Base-by-base conservation (phyloP, 441 rosid genomes). In the Mallotus japonicus region DNA sequence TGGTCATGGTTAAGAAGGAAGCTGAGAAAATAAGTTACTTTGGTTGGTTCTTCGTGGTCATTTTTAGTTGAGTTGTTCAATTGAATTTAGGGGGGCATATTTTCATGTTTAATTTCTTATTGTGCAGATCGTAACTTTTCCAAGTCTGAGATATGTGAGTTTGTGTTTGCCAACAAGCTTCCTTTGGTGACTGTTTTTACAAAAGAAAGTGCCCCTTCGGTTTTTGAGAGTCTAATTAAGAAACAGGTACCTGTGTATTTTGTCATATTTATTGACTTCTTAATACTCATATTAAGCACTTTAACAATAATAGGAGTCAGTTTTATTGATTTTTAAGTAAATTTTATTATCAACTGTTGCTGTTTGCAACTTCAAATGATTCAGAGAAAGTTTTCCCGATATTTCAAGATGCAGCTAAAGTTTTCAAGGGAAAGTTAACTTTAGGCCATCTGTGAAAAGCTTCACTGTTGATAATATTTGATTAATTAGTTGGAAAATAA, bases 341-440 rank as follows among this genome's bases (percentile, higher is more conserved):
- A 75, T 60, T 61, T 59, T 72, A 50, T 61, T 65, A 73, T 73
- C 86, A 95, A 95, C 19, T 93, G 78, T 77, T 93, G 84, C 74
- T 93, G 77, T 91, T 95, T 85, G 84, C 85, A 68, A 67, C 82
- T 61, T 75, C 87, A 75, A 91, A 89, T 15, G 92, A 87, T 67
- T 85, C 98, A 2, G 89, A 85, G 75, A 93, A 86, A 74, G 78
- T 84, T 84, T 62, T 90, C 71, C 84, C 89, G 8, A 55, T 78
- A 61, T 93, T 93, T 78, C 81, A 90, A 80, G 98, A 90, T 71
- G 91, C 92, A 69, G 95, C 99, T 15, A 93, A 91, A 81, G 57
- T 76, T 68, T 93, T 95, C 78, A 91, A 95, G 81, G 99, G 97
- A 81, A 93, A 95, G 92, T 98, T 93, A 89, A 66, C 60, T 75